phyloP scores from a whole-genome alignment of 2,329 filamentous ascomycete genomes.

The Mycogone perniciosa region DNA sequence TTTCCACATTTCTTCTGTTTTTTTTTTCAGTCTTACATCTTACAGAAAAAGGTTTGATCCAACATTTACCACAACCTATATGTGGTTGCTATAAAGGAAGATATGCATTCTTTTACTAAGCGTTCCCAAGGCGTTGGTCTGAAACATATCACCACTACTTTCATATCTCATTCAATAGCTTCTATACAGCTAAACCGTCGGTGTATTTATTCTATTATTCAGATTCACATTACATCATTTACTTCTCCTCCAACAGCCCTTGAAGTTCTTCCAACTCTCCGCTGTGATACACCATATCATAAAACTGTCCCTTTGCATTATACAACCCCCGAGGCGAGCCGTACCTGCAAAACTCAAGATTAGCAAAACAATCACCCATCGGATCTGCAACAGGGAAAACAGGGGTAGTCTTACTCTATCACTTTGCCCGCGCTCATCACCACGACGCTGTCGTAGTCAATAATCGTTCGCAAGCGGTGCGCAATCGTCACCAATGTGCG shows the following conservation, averaged over 20 bases:
- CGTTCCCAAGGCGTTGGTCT: too few relatives aligned
- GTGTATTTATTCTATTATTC: too few relatives aligned
- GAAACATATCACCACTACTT: too few relatives aligned
- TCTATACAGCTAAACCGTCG: too few relatives aligned
- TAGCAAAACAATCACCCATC: background rate
- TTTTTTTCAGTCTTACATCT: too few relatives aligned
- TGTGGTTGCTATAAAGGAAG: too few relatives aligned
- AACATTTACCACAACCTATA: too few relatives aligned
- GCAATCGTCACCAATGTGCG: slow-evolving; percentile 53
- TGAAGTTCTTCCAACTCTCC: slow-evolving; percentile 45
- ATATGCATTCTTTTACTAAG: too few relatives aligned
- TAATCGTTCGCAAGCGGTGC: slow-evolving; percentile 51
- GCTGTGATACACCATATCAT: slow-evolving; percentile 50
- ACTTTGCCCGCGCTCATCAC: slow-evolving; percentile 50
- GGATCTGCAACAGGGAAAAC: background rate
- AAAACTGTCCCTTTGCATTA: slow-evolving; percentile 39
- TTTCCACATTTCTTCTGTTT: too few relatives aligned
- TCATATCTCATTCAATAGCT: too few relatives aligned
- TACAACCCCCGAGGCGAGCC: slow-evolving; percentile 44
- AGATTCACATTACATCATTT: background rate
- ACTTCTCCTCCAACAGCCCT: slow-evolving; percentile 23
- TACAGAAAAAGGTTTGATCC: too few relatives aligned
- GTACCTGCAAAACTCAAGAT: slow-evolving; percentile 23
- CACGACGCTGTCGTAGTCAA: slow-evolving; percentile 53
- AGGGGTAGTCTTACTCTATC: slow-evolving; percentile 38